These are phyloP conservation scores for Herpetospermum pedunculosum DNA, from an alignment of 306 rosid genomes.

Conservation along the genomic window DNA sequence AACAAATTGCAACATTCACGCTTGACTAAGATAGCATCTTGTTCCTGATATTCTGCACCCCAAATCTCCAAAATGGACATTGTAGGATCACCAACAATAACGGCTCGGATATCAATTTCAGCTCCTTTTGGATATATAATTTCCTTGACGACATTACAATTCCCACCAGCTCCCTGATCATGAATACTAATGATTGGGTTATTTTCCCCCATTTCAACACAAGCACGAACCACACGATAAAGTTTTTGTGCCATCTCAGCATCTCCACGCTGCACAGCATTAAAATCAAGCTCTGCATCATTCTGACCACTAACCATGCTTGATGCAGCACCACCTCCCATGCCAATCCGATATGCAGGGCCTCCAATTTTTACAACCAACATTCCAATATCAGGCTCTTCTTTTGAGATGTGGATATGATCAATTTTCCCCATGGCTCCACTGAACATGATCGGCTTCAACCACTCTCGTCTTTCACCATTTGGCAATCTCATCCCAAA, in stretches of 20 bases:
- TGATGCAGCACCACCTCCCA: slow-evolving; percentile 97
- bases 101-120: slow-evolving; percentile 54
- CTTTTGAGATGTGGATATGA: slow-evolving; percentile 63
- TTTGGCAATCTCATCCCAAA: slow-evolving; percentile 91
- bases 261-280: slow-evolving; percentile 95
- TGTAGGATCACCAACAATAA: slow-evolving; percentile 81
- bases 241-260: slow-evolving; percentile 96
- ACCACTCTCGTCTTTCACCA: slow-evolving; percentile 92
- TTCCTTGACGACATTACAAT: slow-evolving; percentile 87
- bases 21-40: slow-evolving; percentile 79
- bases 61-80: slow-evolving; percentile 91
- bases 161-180: slow-evolving; percentile 96
- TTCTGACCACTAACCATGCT: slow-evolving; percentile 99
- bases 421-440: slow-evolving; percentile 89
- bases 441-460: slow-evolving; percentile 96
- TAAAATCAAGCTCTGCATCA: slow-evolving; percentile 85
- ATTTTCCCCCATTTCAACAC: slow-evolving; percentile 82
- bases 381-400: slow-evolving; percentile 83
- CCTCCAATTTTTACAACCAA: slow-evolving; percentile 93
- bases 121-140: slow-evolving; percentile 79
- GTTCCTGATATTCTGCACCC: slow-evolving; percentile 97
- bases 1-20: slow-evolving; percentile 56
- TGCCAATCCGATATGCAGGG: slow-evolving; percentile 89
- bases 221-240: slow-evolving; percentile 85
- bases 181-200: slow-evolving; percentile 86